Evolutionary conservation across 1,139 yeast species (phyloP).

Genomic region (Saccharomycopsis hybrid): DNA sequence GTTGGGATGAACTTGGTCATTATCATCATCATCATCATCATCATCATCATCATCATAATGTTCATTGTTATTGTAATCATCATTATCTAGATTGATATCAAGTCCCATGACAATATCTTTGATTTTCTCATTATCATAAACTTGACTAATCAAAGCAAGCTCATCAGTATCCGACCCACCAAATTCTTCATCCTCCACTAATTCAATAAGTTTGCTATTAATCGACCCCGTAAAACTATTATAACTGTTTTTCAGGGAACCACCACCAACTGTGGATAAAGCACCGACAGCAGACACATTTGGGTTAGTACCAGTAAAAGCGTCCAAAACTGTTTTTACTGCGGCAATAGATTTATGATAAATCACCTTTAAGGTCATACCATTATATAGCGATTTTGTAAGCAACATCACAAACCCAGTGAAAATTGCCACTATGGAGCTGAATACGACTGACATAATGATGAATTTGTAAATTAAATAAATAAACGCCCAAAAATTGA

Average conservation of each 20-base stretch:
- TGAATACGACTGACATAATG: constrained; percentile 13
- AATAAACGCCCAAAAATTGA: neutral
- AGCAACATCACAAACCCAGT: constrained; percentile 7
- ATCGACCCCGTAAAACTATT: neutral
- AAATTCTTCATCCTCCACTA: neutral
- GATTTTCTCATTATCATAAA: no score
- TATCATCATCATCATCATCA: no score
- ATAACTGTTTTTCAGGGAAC: neutral
- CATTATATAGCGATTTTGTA: constrained; percentile 1
- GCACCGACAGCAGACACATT: no score
- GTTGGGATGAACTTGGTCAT: neutral
- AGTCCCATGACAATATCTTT: neutral
- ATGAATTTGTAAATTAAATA: constrained; percentile 14
- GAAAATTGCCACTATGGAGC: constrained; percentile 2
- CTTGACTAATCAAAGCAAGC: no score
- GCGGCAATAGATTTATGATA: neutral
- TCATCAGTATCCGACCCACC: neutral
- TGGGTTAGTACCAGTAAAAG: neutral
- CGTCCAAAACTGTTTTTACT: no score
- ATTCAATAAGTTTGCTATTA: neutral
- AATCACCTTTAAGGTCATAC: neutral
- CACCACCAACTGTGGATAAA: neutral
- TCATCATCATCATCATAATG: no score
- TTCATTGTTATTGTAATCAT: neutral
- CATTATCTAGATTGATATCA: no score